These are phyloP conservation scores for Cymbidium sinense DNA, from an alignment of 106 monocot genomes.

Conservation along the genomic window DNA sequence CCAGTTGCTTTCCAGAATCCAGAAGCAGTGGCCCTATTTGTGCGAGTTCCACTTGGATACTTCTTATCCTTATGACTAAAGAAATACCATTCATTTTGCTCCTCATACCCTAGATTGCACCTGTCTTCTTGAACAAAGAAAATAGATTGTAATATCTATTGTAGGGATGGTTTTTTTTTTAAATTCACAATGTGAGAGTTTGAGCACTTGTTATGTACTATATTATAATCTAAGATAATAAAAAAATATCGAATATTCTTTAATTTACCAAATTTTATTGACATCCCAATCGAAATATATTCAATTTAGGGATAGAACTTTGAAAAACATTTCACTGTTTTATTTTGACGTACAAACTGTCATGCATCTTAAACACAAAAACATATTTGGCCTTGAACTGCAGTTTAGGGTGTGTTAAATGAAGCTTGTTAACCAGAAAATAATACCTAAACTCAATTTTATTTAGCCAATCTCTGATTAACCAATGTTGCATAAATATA, in stretches of 20 bases:
- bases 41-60: constrained; percentile 82
- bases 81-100: constrained; percentile 92
- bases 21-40: constrained; percentile 68
- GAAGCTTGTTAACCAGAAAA: no score
- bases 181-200: no score
- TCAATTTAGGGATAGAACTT: neutral
- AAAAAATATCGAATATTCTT: neutral
- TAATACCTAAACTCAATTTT: no score
- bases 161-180: no score
- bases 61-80: constrained; percentile 91
- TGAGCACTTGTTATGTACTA: neutral
- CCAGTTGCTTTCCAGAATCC: constrained; percentile 93
- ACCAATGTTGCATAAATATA: no score
- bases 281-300: neutral
- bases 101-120: constrained; percentile 64
- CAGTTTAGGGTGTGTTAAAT: no score
- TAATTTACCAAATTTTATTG: neutral
- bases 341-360: no score
- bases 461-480: no score
- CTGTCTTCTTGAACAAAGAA: constrained; percentile 22
- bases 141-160: neutral
- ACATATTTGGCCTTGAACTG: no score
- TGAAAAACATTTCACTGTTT: no score
- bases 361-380: no score
- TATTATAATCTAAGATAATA: neutral